A percentile compares a stretch with the other conserved stretches of the same genome.
phyloP scores from a whole-genome alignment of 164 flowering plant species.

The Buxus sempervirens region DNA sequence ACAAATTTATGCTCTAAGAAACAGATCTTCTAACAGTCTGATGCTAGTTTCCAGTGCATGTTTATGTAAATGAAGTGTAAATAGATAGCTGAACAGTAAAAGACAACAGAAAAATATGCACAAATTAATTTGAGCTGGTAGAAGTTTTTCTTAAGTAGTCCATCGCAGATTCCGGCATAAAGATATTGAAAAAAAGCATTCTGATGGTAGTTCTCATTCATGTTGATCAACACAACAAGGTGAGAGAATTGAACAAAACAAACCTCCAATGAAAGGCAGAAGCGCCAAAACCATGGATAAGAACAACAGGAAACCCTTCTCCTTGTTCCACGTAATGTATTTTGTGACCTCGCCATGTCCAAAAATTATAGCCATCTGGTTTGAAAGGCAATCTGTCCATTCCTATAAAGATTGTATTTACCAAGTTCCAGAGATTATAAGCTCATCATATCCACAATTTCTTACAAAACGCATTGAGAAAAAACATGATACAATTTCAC shows the following conservation, averaged over 20 bases:
- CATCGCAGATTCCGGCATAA: neutral
- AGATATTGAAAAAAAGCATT: neutral
- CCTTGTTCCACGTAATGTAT: conserved; percentile 95
- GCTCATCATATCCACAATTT: neutral
- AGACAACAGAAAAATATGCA: no score
- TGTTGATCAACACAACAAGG: neutral
- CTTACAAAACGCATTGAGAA: neutral
- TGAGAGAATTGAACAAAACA: conserved; percentile 2
- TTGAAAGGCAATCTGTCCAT: conserved; percentile 71
- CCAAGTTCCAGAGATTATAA: neutral
- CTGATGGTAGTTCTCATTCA: neutral
- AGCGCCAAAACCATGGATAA: conserved; percentile 98
- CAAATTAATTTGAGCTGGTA: neutral
- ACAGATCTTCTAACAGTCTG: no score
- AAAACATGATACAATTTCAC: neutral
- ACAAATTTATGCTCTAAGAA: no score
- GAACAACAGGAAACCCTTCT: conserved; percentile 75
- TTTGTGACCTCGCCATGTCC: conserved; percentile 87
- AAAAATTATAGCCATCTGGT: conserved; percentile 83
- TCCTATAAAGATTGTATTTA: conserved; percentile 29
- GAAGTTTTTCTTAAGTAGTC: neutral
- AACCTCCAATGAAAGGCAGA: conserved; percentile 99
- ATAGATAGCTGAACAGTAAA: no score
- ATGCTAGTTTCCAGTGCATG: no score
- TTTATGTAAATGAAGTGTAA: no score